phyloP scores from a whole-genome alignment of 441 rosid species.

The Populus hybrid region DNA sequence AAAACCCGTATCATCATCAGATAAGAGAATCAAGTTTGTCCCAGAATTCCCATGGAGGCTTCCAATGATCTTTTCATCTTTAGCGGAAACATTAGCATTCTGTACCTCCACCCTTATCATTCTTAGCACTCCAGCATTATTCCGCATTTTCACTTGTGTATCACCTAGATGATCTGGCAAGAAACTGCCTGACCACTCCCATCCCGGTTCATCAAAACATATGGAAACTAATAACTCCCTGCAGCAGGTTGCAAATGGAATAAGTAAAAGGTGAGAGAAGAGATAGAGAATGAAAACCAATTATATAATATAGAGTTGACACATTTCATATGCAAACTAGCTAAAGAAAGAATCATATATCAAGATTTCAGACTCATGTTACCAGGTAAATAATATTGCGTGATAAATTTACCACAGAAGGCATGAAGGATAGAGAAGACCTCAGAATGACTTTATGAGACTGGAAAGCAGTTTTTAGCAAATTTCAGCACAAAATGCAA shows the following conservation, averaged over 20 bases:
- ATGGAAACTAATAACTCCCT: slow-evolving; percentile 88
- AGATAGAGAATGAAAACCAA: background rate
- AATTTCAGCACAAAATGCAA: background rate
- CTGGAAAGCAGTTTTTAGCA: too few relatives aligned
- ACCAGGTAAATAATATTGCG: too few relatives aligned
- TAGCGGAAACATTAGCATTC: slow-evolving; percentile 77
- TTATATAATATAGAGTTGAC: background rate
- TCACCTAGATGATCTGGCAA: slow-evolving; percentile 95
- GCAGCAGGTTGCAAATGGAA: slow-evolving; percentile 28
- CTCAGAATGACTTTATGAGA: too few relatives aligned
- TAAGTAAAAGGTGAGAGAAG: background rate
- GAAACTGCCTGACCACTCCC: slow-evolving; percentile 99
- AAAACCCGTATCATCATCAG: slow-evolving; percentile 91
- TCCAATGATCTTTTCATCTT: slow-evolving; percentile 76
- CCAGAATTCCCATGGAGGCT: slow-evolving; percentile 80
- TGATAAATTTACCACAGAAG: too few relatives aligned
- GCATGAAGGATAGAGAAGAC: too few relatives aligned
- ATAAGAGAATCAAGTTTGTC: slow-evolving; percentile 84
- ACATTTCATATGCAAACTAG: background rate
- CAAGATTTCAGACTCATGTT: too few relatives aligned
- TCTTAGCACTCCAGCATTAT: slow-evolving; percentile 62
- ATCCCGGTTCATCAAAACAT: slow-evolving; percentile 90
- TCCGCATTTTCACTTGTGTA: slow-evolving; percentile 90
- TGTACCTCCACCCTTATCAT: slow-evolving; percentile 96
- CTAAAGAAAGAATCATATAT: background rate